phyloP scores from a whole-genome alignment of 345 rosid genomes.

The Reutealis trisperma region DNA sequence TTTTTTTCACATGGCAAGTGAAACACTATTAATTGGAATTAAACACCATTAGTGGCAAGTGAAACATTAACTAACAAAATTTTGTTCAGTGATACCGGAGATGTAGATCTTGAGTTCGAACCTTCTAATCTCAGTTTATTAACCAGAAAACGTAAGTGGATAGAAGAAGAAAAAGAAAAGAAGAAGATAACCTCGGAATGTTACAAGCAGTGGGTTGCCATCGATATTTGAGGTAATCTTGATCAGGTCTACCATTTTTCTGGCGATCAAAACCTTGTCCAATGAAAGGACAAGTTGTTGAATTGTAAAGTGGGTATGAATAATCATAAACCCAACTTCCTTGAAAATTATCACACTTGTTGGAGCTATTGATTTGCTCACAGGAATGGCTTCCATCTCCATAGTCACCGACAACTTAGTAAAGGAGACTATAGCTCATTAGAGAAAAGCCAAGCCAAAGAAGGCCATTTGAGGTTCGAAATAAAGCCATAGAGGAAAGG shows the following conservation, averaged over 20 bases:
- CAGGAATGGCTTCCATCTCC: neutral
- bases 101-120: too few relatives aligned
- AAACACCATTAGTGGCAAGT: too few relatives aligned
- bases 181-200: constrained; percentile 57
- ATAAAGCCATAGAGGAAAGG: too few relatives aligned
- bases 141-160: too few relatives aligned
- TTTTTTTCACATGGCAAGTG: too few relatives aligned
- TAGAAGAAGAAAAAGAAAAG: neutral
- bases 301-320: constrained; percentile 37
- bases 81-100: too few relatives aligned
- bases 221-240: constrained; percentile 37
- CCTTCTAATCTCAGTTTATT: too few relatives aligned
- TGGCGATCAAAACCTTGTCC: constrained; percentile 41
- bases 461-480: too few relatives aligned
- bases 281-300: constrained; percentile 45
- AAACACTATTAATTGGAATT: too few relatives aligned
- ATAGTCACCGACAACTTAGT: neutral
- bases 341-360: constrained; percentile 37
- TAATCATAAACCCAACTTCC: constrained; percentile 51
- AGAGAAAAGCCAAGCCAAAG: too few relatives aligned
- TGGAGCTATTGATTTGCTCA: neutral
- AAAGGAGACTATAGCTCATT: too few relatives aligned
- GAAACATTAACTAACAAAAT: too few relatives aligned
- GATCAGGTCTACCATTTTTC: constrained; percentile 51
- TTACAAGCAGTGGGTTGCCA: constrained; percentile 52